phyloP scores from a whole-genome alignment of 2,329 filamentous ascomycete genomes.

The Aspergillus pseudoglaucus region DNA sequence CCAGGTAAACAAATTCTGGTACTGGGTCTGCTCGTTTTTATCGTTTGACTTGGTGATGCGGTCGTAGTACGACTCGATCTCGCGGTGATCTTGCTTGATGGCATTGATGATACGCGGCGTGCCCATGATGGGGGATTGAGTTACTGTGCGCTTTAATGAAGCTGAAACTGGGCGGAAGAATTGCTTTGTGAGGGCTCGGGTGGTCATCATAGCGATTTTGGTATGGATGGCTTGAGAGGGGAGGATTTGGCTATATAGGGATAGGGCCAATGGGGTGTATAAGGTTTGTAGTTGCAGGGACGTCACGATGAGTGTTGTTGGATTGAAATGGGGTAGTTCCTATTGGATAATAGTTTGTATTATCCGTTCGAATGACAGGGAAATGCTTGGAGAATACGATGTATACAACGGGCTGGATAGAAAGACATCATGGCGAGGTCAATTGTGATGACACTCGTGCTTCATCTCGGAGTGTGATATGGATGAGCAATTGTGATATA shows the following conservation, averaged over 20 bases:
- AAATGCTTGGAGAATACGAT: too few relatives aligned
- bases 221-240: not conserved
- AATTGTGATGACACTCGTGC: too few relatives aligned
- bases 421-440: not conserved
- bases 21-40: not conserved
- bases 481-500: too few relatives aligned
- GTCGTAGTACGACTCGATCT: constrained; percentile 1
- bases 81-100: not conserved
- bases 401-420: not conserved
- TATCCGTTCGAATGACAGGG: not conserved
- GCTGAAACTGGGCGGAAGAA: not conserved
- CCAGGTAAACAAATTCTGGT: constrained; percentile 1
- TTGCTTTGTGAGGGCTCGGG: not conserved
- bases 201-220: not conserved
- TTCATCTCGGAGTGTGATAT: too few relatives aligned
- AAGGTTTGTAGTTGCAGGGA: not conserved
- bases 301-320: not conserved
- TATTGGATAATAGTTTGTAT: not conserved
- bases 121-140: not conserved
- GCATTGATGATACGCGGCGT: not conserved
- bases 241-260: too few relatives aligned
- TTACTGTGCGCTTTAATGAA: not conserved
- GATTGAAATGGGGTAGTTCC: not conserved
- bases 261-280: too few relatives aligned
- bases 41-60: not conserved